phyloP scores from a whole-genome alignment of 1,284 basidiomycete genomes.

The Flammula alnicola region DNA sequence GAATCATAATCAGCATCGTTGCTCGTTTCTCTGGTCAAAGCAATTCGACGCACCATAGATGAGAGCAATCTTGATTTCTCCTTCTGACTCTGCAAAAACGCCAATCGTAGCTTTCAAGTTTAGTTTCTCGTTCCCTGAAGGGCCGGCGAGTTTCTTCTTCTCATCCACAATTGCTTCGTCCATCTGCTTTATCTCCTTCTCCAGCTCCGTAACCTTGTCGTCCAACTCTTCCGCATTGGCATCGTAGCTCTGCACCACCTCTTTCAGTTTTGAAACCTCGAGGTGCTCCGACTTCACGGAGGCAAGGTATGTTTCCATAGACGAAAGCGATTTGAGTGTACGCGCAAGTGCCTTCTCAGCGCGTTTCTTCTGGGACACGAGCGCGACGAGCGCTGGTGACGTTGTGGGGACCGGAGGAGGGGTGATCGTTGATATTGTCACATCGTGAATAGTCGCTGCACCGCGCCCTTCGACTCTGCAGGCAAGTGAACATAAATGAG shows the following conservation, averaged over 20 bases:
- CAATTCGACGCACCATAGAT: slow-evolving; percentile 36
- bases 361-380: slow-evolving; percentile 16
- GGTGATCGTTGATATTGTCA: slow-evolving; percentile 28
- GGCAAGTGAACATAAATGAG: background rate
- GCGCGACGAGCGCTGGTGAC: slow-evolving; percentile 15
- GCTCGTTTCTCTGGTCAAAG: background rate
- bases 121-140: slow-evolving; percentile 24
- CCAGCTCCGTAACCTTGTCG: slow-evolving; percentile 30
- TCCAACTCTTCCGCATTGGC: slow-evolving; percentile 36
- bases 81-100: slow-evolving; percentile 38
- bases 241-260: slow-evolving; percentile 38
- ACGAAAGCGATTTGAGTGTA: slow-evolving; percentile 29
- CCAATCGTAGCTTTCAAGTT: slow-evolving; percentile 33
- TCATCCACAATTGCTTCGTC: slow-evolving; percentile 30
- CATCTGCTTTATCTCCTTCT: slow-evolving; percentile 26
- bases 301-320: slow-evolving; percentile 36
- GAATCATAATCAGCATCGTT: too few species aligned
- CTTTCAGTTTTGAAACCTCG: slow-evolving; percentile 31
- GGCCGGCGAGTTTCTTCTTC: slow-evolving; percentile 20
- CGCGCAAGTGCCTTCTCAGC: slow-evolving; percentile 31
- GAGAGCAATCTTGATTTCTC: slow-evolving; percentile 38
- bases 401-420: slow-evolving; percentile 18
- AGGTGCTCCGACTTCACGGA: slow-evolving; percentile 37
- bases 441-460: slow-evolving; percentile 38
- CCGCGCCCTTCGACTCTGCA: slow-evolving; percentile 37